Base-by-base conservation (phyloP, 2,329 filamentous ascomycete genomes). In the Aquanectria penicillioides region DNA sequence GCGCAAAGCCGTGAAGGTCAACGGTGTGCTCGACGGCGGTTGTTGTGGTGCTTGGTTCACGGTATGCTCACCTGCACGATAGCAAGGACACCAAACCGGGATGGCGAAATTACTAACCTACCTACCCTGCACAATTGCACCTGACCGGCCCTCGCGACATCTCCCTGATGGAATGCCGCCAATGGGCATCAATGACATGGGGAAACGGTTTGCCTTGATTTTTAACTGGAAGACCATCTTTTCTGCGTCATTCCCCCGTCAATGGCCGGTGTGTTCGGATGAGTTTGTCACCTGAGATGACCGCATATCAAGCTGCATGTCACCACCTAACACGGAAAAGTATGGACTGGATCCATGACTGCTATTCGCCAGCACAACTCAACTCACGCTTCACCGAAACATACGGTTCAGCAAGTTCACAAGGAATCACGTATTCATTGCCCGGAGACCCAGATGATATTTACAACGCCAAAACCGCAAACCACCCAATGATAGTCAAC, bases 391-490 rank as follows among this genome's bases (percentile, higher is more conserved):
- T 12, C 29, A 40, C 13, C 4, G 38, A 31, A 47, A 18, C 6
- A 31, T 9, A 34, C 22, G 10, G 12, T 26, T 22, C 43, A 44
- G 13, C 15, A 37, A 22, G 23, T 15, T 13, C n/a, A 20, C 46
- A 31, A 47, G n/a, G 38, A 65, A 69, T 51, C 56, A 54, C 57
- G 58, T 63, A 61, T 67, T 68, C 58, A 69, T 67, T 69, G 62
- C 60, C 64, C 61, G 58, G 52, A 61, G 41, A 52, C 56, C 64
- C 66, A 59, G 46, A 64, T 59, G 28, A 60, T 61, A 64, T 49
- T 43, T 67, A 61, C 51, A 70, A 70, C 68, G 68, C 68, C 68
- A 61, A 56, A 61, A 60, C 53, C 53, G 28, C 53, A 67, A 54
- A n/a, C n/a, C n/a, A n/a, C 47, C 59, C 47, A 62, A 44, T 53